These are phyloP conservation scores for Irpex rosettiformis DNA, from an alignment of 1,284 basidiomycete species.

Conservation along the genomic window DNA sequence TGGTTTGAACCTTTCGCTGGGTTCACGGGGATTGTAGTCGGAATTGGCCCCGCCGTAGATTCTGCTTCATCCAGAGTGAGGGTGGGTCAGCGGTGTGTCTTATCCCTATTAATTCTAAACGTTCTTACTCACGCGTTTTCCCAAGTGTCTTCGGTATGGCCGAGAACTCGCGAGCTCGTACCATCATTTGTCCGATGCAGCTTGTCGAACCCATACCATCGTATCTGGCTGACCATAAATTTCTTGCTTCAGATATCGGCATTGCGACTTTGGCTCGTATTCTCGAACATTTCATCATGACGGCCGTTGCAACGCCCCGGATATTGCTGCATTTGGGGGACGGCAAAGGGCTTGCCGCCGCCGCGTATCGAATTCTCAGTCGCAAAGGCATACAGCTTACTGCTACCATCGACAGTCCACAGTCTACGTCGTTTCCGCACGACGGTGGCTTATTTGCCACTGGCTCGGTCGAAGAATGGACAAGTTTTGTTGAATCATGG, in stretches of 20 bases:
- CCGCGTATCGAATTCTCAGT: not conserved
- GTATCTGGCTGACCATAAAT: not conserved
- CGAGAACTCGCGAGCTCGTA: not conserved
- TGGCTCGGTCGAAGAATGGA: not conserved
- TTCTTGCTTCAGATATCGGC: conserved; percentile 5
- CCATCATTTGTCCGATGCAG: not conserved
- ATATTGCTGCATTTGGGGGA: conserved; percentile 6
- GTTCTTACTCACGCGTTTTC: not conserved
- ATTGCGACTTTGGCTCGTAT: not conserved
- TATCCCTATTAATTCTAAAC: not conserved
- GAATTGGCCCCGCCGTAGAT: not conserved
- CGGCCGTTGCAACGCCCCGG: not conserved
- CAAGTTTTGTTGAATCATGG: not conserved
- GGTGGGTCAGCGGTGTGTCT: not conserved
- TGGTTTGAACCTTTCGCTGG: conserved; percentile 13
- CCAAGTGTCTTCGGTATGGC: conserved; percentile 10
- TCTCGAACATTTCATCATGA: not conserved
- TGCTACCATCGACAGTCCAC: not conserved
- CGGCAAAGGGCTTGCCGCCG: not conserved
- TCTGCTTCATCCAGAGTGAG: not conserved
- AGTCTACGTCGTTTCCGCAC: not conserved
- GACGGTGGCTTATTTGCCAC: conserved; percentile 4
- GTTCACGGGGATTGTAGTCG: conserved; percentile 11
- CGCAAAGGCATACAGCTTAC: not conserved
- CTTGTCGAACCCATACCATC: not conserved